Percentiles rank a stretch among this genome's conserved stretches.
Evolutionary conservation across 2,329 filamentous ascomycete species (phyloP).

Genomic region (Colletotrichum eleusines): DNA sequence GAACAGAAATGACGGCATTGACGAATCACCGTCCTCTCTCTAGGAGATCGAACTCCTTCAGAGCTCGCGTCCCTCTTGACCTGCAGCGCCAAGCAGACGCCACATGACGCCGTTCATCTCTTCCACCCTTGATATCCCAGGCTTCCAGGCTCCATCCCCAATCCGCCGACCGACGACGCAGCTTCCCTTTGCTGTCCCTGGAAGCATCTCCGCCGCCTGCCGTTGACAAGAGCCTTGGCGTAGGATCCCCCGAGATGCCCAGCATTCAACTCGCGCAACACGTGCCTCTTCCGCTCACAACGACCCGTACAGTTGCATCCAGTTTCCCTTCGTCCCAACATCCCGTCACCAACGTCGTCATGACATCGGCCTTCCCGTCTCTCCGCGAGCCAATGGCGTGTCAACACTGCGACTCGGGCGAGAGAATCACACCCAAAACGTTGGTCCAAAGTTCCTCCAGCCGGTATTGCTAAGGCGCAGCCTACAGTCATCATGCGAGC

Average conservation of each 20-base stretch:
- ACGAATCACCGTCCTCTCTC: conserved; percentile 18
- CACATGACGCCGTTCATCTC: conserved; percentile 39
- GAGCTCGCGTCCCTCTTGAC: conserved; percentile 26
- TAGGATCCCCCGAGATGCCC: conserved; percentile 21
- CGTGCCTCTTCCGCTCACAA: conserved; percentile 31
- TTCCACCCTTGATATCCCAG: conserved; percentile 26
- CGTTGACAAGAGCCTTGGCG: conserved; percentile 36
- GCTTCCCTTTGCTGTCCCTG: conserved; percentile 31
- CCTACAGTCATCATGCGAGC: conserved; percentile 20
- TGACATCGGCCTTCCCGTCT: conserved; percentile 33
- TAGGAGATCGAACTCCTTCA: conserved; percentile 21
- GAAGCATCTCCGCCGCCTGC: conserved; percentile 32
- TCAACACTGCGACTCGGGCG: conserved; percentile 9
- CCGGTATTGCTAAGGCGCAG: conserved; percentile 21
- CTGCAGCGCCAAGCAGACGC: conserved; percentile 40
- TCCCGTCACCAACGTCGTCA: conserved; percentile 26
- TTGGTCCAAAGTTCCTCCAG: conserved; percentile 28
- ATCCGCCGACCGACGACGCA: conserved; percentile 27
- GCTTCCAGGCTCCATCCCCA: conserved; percentile 35
- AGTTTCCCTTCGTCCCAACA: conserved; percentile 26
- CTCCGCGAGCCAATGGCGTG: conserved; percentile 25
- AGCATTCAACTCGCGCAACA: conserved; percentile 27
- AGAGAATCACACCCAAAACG: conserved; percentile 32
- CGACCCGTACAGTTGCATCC: conserved; percentile 39
- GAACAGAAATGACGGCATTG: conserved; percentile 3